These are phyloP conservation scores for Zasmidium cellare DNA, from an alignment of 2,329 filamentous ascomycete genomes.

Conservation along the genomic window DNA sequence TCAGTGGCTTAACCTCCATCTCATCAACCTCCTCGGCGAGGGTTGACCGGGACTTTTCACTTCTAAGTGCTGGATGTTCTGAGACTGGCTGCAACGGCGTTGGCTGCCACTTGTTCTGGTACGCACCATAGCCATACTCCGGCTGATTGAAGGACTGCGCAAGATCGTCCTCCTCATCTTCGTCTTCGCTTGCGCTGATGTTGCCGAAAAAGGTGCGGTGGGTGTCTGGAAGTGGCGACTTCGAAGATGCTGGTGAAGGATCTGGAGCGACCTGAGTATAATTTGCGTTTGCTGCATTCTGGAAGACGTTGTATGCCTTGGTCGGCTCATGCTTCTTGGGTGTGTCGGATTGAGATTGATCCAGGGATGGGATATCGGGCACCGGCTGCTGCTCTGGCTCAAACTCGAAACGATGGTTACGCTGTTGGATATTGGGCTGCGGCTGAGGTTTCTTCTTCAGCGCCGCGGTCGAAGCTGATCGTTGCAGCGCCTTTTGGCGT, in stretches of 20 bases:
- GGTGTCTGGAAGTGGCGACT: slow-evolving; percentile 29
- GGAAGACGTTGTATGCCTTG: slow-evolving; percentile 47
- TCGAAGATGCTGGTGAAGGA: slow-evolving; percentile 13
- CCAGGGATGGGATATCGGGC: slow-evolving; percentile 9
- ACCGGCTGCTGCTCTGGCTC: slow-evolving; percentile 23
- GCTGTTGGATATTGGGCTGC: slow-evolving; percentile 17
- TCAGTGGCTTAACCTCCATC: slow-evolving; percentile 15
- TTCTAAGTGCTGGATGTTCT: slow-evolving; percentile 36
- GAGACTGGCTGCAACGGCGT: slow-evolving; percentile 34
- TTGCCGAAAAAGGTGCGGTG: slow-evolving; percentile 41
- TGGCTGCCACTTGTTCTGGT: slow-evolving; percentile 32
- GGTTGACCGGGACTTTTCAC: slow-evolving; percentile 24
- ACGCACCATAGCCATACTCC: slow-evolving; percentile 27
- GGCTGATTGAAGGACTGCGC: slow-evolving; percentile 19
- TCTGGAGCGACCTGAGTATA: slow-evolving; percentile 17
- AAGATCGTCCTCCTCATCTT: slow-evolving; percentile 30
- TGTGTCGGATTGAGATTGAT: slow-evolving; percentile 28
- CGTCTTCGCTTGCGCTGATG: slow-evolving; percentile 40
- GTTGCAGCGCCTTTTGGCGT: slow-evolving; percentile 76
- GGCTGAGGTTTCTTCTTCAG: slow-evolving; percentile 17
- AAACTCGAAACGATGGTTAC: slow-evolving; percentile 23
- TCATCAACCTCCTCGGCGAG: slow-evolving; percentile 33
- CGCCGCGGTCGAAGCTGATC: slow-evolving; percentile 38
- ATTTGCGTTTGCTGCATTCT: slow-evolving; percentile 46
- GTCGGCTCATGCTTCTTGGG: slow-evolving; percentile 32